A percentile compares a stretch with the other conserved stretches of the same genome.
These are phyloP conservation scores for Sambucus nigra DNA, from an alignment of 129 eudicot genomes.

Conservation along the genomic window DNA sequence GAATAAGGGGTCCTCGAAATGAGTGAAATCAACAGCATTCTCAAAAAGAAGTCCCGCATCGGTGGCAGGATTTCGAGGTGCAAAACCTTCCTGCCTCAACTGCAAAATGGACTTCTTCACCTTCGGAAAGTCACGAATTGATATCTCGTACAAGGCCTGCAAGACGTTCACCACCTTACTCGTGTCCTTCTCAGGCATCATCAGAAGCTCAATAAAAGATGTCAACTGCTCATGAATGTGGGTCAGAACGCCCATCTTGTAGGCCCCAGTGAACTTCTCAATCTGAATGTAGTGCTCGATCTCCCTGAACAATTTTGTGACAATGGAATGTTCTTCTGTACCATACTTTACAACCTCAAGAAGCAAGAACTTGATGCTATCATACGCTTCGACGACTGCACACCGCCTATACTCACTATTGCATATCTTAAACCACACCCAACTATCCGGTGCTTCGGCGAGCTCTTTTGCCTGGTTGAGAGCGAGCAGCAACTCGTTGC, in stretches of 20 bases:
- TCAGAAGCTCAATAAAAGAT: conserved; percentile 45
- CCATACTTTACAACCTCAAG: conserved; percentile 41
- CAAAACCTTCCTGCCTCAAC: conserved; percentile 62
- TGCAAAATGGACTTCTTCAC: conserved; percentile 29
- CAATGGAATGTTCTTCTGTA: conserved; percentile 64
- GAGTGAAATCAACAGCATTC: conserved; percentile 54
- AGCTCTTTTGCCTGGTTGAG: conserved; percentile 64
- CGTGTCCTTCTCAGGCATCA: conserved; percentile 32
- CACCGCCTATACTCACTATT: conserved; percentile 81
- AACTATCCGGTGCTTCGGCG: conserved; percentile 46
- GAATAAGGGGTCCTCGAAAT: conserved; percentile 48
- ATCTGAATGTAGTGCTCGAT: conserved; percentile 33
- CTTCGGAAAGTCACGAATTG: conserved; percentile 57
- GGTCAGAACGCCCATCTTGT: conserved; percentile 40
- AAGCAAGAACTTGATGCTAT: conserved; percentile 59
- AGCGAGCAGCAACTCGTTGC: conserved; percentile 79
- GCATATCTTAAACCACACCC: conserved; percentile 77
- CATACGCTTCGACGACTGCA: conserved; percentile 80
- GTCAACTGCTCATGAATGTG: conserved; percentile 41
- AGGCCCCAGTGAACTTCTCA: conserved; percentile 47
- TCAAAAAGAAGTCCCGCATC: conserved; percentile 56
- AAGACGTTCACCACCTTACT: conserved; percentile 40
- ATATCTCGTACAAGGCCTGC: conserved; percentile 68
- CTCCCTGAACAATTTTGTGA: conserved; percentile 42
- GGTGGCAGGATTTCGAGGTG: conserved; percentile 28